Evolutionary conservation across 495 filamentous ascomycete species (phyloP).

Genomic region (Ramalina intermedia): DNA sequence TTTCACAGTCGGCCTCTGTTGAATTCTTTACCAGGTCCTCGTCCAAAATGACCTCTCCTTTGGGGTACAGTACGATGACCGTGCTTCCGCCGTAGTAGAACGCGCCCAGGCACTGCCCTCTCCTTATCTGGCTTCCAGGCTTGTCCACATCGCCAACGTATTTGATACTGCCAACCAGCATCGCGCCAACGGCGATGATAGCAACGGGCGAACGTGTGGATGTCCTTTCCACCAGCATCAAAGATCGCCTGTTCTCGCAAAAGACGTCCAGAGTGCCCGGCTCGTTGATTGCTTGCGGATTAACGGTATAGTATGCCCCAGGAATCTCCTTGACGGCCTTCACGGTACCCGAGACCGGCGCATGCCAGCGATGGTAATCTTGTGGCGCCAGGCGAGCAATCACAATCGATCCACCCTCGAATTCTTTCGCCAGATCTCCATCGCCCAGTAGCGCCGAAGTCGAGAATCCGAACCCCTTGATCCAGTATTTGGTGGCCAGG

Average conservation of each 20-base stretch:
- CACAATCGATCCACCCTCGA: conserved; percentile 26
- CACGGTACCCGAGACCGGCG: conserved; percentile 26
- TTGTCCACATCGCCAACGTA: conserved; percentile 22
- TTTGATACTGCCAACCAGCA: conserved; percentile 29
- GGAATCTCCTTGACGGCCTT: conserved; percentile 19
- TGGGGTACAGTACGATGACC: conserved; percentile 27
- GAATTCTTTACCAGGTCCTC: conserved; percentile 21
- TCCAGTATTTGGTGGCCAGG: conserved; percentile 28
- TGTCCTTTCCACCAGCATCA: conserved; percentile 23
- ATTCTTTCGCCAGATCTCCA: conserved; percentile 18
- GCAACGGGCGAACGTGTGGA: conserved; percentile 21
- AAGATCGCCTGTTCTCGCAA: conserved; percentile 27
- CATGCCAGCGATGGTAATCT: conserved; percentile 36
- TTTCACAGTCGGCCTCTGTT: conserved; percentile 3
- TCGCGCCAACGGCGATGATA: conserved; percentile 27
- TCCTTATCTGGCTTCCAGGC: conserved; percentile 19
- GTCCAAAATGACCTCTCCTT: conserved; percentile 25
- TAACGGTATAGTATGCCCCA: conserved; percentile 25
- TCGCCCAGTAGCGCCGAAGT: conserved; percentile 26
- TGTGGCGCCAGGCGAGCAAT: conserved; percentile 28
- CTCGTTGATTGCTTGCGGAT: conserved; percentile 33
- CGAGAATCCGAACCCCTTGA: conserved; percentile 30
- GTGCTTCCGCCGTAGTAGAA: conserved; percentile 30
- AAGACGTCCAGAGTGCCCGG: conserved; percentile 28
- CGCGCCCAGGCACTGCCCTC: conserved; percentile 27